Conservation (phyloP, 495 filamentous ascomycete genomes). For the Aspergillus steynii region DNA sequence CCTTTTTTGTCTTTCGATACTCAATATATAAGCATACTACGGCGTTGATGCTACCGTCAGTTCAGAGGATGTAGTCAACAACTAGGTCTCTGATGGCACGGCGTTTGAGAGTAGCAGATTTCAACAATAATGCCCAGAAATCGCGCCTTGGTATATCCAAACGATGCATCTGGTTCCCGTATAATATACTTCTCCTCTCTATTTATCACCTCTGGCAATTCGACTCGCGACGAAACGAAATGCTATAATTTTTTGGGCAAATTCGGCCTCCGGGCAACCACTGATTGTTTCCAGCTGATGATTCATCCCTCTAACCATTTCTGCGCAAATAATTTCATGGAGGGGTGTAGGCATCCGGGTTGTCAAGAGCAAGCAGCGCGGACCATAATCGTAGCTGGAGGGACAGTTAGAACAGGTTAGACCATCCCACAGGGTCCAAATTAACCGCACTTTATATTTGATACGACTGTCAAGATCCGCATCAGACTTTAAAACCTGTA, state of each 20-base stretch:
- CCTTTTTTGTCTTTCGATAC: slow-evolving; percentile 22
- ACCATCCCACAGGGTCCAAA: neutral
- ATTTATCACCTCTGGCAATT: slow-evolving; percentile 14
- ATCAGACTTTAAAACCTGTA: slow-evolving; percentile 14
- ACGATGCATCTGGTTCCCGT: slow-evolving; percentile 33
- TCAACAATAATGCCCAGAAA: slow-evolving; percentile 35
- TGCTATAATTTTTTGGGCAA: slow-evolving; percentile 20
- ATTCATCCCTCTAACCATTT: slow-evolving; percentile 16
- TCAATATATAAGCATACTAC: slow-evolving; percentile 34
- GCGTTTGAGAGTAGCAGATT: slow-evolving; percentile 36
- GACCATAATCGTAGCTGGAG: slow-evolving; percentile 23
- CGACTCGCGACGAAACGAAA: slow-evolving; percentile 15
- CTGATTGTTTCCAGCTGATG: slow-evolving; percentile 12
- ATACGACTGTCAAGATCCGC: slow-evolving; percentile 17
- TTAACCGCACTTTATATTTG: slow-evolving; percentile 24
- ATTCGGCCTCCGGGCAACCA: slow-evolving; percentile 9
- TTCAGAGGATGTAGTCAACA: slow-evolving; percentile 33
- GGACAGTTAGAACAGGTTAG: slow-evolving; percentile 12
- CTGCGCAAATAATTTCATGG: slow-evolving; percentile 21
- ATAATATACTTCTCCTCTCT: slow-evolving; percentile 15
- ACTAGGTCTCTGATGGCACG: slow-evolving; percentile 29
- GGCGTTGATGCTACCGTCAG: slow-evolving; percentile 28
- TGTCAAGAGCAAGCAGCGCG: slow-evolving; percentile 15
- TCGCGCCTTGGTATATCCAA: slow-evolving; percentile 25
- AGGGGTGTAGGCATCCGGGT: slow-evolving; percentile 26